These are phyloP conservation scores for Ilex asprella DNA, from an alignment of 257 asterid species.

Conservation along the genomic window DNA sequence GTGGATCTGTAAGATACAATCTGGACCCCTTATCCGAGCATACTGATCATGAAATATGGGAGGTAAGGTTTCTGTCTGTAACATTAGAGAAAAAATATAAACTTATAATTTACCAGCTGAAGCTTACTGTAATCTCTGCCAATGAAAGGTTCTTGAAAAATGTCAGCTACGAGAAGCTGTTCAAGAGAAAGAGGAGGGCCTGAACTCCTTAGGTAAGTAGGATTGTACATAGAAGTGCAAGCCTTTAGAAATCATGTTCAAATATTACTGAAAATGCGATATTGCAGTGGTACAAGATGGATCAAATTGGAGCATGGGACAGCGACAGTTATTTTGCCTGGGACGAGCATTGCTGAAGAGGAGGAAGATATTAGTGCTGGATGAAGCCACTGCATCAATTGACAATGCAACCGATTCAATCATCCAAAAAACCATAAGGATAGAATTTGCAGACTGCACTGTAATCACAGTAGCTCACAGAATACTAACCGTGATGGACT, in stretches of 20 bases:
- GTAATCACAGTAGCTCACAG: slow-evolving; percentile 37
- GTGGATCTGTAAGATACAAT: slow-evolving; percentile 24
- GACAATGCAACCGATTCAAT: slow-evolving; percentile 30
- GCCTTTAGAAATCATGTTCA: no score
- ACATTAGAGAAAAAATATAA: no score
- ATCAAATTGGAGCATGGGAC: slow-evolving; percentile 44
- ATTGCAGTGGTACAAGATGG: slow-evolving; percentile 26
- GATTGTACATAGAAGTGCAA: no score
- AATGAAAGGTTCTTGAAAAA: slow-evolving; percentile 19
- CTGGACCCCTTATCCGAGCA: slow-evolving; percentile 27
- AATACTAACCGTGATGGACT: slow-evolving; percentile 37
- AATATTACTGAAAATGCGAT: neutral
- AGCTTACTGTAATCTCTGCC: neutral
- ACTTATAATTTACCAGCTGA: no score
- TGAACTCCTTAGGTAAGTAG: slow-evolving; percentile 27
- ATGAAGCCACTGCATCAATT: slow-evolving; percentile 41
- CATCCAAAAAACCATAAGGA: slow-evolving; percentile 21
- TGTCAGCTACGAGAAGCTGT: slow-evolving; percentile 29
- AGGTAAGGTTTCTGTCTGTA: slow-evolving; percentile 13
- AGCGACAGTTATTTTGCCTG: slow-evolving; percentile 29
- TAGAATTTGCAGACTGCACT: slow-evolving; percentile 28
- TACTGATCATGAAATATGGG: slow-evolving; percentile 27
- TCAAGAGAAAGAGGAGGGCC: slow-evolving; percentile 20
- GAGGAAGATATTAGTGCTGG: slow-evolving; percentile 30
- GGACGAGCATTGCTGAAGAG: slow-evolving; percentile 28